These are phyloP conservation scores for Candida smagusa DNA, from an alignment of 1,139 yeast species.

Conservation along the genomic window DNA sequence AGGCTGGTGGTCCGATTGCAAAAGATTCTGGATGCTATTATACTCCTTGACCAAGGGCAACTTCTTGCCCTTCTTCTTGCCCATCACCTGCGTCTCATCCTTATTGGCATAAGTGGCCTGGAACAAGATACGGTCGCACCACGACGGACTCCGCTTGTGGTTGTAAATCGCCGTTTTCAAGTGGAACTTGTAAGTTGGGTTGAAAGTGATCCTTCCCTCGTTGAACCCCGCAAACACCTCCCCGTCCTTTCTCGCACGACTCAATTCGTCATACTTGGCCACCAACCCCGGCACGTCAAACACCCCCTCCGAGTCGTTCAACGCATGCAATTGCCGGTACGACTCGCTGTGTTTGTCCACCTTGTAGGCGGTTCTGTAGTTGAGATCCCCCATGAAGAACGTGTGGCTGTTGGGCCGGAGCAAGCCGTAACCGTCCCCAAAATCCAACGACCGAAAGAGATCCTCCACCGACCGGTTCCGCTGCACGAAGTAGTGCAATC, in stretches of 20 bases:
- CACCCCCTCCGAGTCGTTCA: slow-evolving; percentile 4
- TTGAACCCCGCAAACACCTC: slow-evolving; percentile 57
- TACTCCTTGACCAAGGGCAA: slow-evolving; percentile 36
- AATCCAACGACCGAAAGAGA: slow-evolving; percentile 53
- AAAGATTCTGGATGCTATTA: slow-evolving; percentile 31
- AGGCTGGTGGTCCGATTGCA: slow-evolving; percentile 42
- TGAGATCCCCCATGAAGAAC: slow-evolving; percentile 80
- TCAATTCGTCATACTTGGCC: slow-evolving; percentile 57
- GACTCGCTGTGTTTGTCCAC: slow-evolving; percentile 9
- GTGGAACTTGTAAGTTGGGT: slow-evolving; percentile 73
- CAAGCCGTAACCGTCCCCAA: slow-evolving; percentile 59
- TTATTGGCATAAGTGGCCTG: slow-evolving; percentile 41
- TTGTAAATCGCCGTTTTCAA: slow-evolving; percentile 52
- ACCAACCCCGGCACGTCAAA: slow-evolving; percentile 22
- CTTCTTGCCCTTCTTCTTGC: slow-evolving; percentile 1
- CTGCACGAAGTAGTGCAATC: slow-evolving; percentile 39
- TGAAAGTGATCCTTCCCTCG: slow-evolving; percentile 60
- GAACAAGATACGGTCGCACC: slow-evolving; percentile 84
- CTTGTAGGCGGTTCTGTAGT: slow-evolving; percentile 58
- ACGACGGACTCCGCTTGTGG: slow-evolving; percentile 67
- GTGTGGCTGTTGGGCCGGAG: slow-evolving; percentile 56
- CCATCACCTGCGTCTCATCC: slow-evolving; percentile 1
- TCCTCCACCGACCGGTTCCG: slow-evolving; percentile 53
- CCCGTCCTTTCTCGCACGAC: slow-evolving; percentile 37
- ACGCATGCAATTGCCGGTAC: slow-evolving; percentile 10